Evolutionary conservation across 495 filamentous ascomycete genomes (phyloP), one percentile per base, ranked within the genome.

Genomic region (Penicillium bovifimosum): DNA sequence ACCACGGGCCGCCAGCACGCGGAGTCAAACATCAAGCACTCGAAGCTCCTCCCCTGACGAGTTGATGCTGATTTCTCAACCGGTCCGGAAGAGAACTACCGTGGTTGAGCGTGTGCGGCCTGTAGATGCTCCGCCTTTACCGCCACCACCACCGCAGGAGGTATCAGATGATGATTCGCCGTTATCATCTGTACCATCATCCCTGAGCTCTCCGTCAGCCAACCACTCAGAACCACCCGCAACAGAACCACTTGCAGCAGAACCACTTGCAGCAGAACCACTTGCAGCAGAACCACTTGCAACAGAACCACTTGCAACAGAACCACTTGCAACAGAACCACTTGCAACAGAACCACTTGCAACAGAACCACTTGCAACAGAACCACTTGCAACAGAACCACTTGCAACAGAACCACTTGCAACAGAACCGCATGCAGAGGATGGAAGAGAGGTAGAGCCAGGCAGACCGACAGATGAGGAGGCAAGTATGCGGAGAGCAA

Each of bases 121-220:
- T 3, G 24, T 41, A 39, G 18, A 52, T 17, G 13, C 27, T 5
- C 10, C 38, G 7, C 29, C 39, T 24, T 13, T 26, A 48, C 28
- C 28, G 3, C 45, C 33, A 40, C 28, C 28, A 47, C 18, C 29
- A 16, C 17, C 16, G 13, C 40, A 47, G 41, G 38, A 31, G 9
- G 26, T 1, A 16, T 63, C 57, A 6, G 52, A 58, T 16, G 50
- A 56, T 43, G 69, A 67, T 52, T 79, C 77, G 9, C 65, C 76
- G 10, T 60, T 77, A 13, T 76, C 76, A 16, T 76, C 77, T 6
- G 64, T 64, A 1, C 66, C 69, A 8, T 75, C 71, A 5, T 67
- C 62, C 5, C 38, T 64, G 26, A 42, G 48, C 6, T 68, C 62
- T 6, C 44, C 55, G 6, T 16, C 33, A 4, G 33, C 53, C 28